A percentile compares a stretch with the other conserved stretches of the same genome.
These are phyloP conservation scores for Hanseniaspora valbyensis DNA, from an alignment of 805 yeast species.

Conservation along the genomic window DNA sequence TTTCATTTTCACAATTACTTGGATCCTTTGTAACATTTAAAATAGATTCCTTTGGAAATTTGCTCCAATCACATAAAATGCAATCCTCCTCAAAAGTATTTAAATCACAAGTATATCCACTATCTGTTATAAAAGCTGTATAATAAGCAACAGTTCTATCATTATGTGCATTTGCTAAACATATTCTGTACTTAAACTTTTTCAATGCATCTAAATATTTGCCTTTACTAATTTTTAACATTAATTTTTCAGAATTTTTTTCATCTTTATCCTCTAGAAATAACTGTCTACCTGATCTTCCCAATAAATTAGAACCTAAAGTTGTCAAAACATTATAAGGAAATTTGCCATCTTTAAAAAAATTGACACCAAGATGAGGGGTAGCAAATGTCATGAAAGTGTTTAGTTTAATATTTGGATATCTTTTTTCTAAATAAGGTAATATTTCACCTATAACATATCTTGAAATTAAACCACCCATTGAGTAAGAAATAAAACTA, in stretches of 20 bases:
- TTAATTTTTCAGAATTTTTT: conserved; percentile 15
- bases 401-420: conserved; percentile 5
- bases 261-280: conserved; percentile 38
- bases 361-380: conserved; percentile 58
- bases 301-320: conserved; percentile 44
- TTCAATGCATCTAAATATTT: conserved; percentile 45
- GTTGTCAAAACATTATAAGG: conserved; percentile 34
- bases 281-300: conserved; percentile 65
- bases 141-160: conserved; percentile 84
- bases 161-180: conserved; percentile 64
- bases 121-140: conserved; percentile 62
- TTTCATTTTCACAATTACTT: neutral
- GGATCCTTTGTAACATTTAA: conserved; percentile 9
- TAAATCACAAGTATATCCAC: neutral
- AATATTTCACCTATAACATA: conserved; percentile 61
- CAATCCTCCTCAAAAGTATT: conserved; percentile 1
- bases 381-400: conserved; percentile 66
- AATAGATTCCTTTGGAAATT: conserved; percentile 7
- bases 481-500: conserved; percentile 74
- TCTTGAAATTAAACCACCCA: conserved; percentile 78
- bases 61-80: neutral
- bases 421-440: conserved; percentile 20
- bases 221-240: conserved; percentile 24
- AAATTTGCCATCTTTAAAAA: conserved; percentile 33
- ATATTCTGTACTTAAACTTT: conserved; percentile 44